Conservation (phyloP, 768 basidiomycete genomes). For the Suillus lakei region DNA sequence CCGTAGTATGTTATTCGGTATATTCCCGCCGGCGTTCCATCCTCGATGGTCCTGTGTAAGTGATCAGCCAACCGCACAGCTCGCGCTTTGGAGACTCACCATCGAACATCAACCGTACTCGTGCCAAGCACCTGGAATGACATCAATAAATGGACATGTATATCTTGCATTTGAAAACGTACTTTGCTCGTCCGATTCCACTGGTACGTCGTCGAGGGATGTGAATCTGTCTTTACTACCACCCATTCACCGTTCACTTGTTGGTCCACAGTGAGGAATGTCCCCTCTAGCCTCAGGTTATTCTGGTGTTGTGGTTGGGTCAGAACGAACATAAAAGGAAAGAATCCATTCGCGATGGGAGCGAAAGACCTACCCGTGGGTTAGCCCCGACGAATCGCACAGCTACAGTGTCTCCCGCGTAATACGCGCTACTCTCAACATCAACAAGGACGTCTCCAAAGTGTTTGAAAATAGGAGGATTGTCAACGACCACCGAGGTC, state of each 20-base stretch:
- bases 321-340: background rate
- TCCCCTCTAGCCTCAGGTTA: slow-evolving; percentile 73
- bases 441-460: slow-evolving; percentile 69
- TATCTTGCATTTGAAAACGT: slow-evolving; percentile 24
- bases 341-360: slow-evolving; percentile 1
- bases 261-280: slow-evolving; percentile 72
- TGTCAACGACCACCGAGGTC: slow-evolving; percentile 68
- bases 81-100: slow-evolving; percentile 44
- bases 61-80: background rate
- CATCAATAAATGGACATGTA: slow-evolving; percentile 4
- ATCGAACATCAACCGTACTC: slow-evolving; percentile 69
- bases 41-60: slow-evolving; percentile 62
- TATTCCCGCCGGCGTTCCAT: slow-evolving; percentile 65
- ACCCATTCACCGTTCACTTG: slow-evolving; percentile 54
- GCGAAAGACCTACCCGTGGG: slow-evolving; percentile 58
- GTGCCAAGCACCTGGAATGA: slow-evolving; percentile 54
- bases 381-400: slow-evolving; percentile 78
- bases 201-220: slow-evolving; percentile 72
- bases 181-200: slow-evolving; percentile 66
- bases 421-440: slow-evolving; percentile 55
- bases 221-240: slow-evolving; percentile 72
- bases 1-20: slow-evolving; percentile 77
- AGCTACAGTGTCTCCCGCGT: slow-evolving; percentile 58
- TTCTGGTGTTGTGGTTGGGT: slow-evolving; percentile 49
- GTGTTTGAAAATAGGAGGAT: slow-evolving; percentile 53